Conservation (phyloP, 805 yeast genomes). For the Nematodospora valgi region DNA sequence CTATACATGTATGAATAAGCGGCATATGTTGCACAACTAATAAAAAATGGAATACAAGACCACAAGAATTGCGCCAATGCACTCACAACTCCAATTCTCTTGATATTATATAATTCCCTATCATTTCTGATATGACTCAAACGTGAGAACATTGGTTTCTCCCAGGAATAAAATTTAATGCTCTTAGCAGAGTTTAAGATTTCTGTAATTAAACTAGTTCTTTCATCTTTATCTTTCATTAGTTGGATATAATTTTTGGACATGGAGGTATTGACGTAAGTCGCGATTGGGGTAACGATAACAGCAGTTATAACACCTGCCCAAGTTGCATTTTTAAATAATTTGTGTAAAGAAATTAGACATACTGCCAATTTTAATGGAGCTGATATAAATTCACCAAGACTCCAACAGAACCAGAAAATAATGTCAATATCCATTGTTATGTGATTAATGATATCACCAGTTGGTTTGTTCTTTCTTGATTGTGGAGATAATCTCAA, state of each 20-base stretch:
- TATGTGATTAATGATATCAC: slow-evolving; percentile 32
- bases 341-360: slow-evolving; percentile 28
- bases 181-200: slow-evolving; percentile 36
- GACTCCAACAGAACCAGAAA: slow-evolving; percentile 11
- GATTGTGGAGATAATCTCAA: slow-evolving; percentile 28
- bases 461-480: slow-evolving; percentile 28
- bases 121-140: slow-evolving; percentile 31
- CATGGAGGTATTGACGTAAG: slow-evolving; percentile 23
- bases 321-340: slow-evolving; percentile 33
- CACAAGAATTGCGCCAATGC: slow-evolving; percentile 32
- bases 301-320: slow-evolving; percentile 32
- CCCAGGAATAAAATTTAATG: slow-evolving; percentile 42
- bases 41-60: slow-evolving; percentile 36
- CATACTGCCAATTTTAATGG: slow-evolving; percentile 24
- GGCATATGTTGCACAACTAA: slow-evolving; percentile 31
- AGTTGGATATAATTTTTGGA: slow-evolving; percentile 21
- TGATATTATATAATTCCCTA: slow-evolving; percentile 28
- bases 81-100: slow-evolving; percentile 29
- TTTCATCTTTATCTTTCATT: slow-evolving; percentile 34
- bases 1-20: slow-evolving; percentile 21
- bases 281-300: slow-evolving; percentile 30
- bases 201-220: slow-evolving; percentile 36
- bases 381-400: slow-evolving; percentile 17
- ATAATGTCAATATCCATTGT: slow-evolving; percentile 26
- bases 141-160: slow-evolving; percentile 33